A percentile compares a stretch with the other conserved stretches of the same genome.
These are phyloP conservation scores for Cronartium quercuum DNA, from an alignment of 1,284 basidiomycete species.

Conservation along the genomic window DNA sequence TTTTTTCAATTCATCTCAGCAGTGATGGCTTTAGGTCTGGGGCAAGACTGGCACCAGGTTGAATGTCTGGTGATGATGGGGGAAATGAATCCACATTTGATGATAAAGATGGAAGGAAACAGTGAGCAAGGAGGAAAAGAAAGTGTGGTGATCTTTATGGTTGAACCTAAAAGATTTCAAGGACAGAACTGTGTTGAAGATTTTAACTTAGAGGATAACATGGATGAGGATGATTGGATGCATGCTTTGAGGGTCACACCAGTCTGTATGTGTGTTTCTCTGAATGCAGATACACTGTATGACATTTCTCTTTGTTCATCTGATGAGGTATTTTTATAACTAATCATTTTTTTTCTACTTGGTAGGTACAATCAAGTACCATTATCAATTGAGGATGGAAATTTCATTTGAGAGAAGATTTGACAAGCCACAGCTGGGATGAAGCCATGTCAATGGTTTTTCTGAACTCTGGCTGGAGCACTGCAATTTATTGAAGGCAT, in stretches of 20 bases:
- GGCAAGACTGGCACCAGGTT: conserved; percentile 11
- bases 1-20: background rate
- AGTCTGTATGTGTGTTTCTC: background rate
- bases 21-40: background rate
- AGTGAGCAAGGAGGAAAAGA: background rate
- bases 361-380: background rate
- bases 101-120: conserved; percentile 2
- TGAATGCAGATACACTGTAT: conserved; percentile 2
- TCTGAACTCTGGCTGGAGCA: background rate
- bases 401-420: background rate
- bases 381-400: conserved; percentile 5
- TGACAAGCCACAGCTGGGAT: background rate
- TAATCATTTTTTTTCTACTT: background rate
- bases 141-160: background rate
- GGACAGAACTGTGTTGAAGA: conserved; percentile 2
- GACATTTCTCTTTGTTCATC: background rate
- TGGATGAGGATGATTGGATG: conserved; percentile 9
- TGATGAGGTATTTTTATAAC: too few relatives aligned
- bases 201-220: background rate
- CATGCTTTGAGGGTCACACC: conserved; percentile 10
- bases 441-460: background rate
- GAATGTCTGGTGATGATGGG: background rate
- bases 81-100: background rate
- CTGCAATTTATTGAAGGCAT: background rate
- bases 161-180: background rate